A percentile compares a stretch with the other conserved stretches of the same genome.
phyloP scores from a whole-genome alignment of 2,329 filamentous ascomycete species.

The Torrubiella hemipterigena region DNA sequence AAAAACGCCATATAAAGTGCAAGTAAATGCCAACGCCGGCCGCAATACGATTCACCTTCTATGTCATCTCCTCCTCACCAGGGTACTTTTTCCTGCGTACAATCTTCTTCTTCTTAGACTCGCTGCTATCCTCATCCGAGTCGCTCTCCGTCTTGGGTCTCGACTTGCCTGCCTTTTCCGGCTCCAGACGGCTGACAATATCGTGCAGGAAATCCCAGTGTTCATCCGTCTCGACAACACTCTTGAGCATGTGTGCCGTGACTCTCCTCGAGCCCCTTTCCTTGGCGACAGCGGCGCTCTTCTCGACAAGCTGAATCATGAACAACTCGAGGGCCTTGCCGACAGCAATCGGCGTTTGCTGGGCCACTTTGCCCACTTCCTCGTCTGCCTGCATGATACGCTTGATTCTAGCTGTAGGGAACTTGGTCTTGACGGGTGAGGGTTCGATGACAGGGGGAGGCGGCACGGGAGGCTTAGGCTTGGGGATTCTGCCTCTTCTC shows the following conservation, averaged over 20 bases:
- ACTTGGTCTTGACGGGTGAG: constrained; percentile 83
- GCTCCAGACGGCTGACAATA: constrained; percentile 74
- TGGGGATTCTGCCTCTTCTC: too few species aligned
- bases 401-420: constrained; percentile 95
- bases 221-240: constrained; percentile 75
- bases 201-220: constrained; percentile 91
- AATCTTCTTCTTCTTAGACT: constrained; percentile 34
- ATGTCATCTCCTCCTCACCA: background rate
- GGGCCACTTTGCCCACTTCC: constrained; percentile 94
- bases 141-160: constrained; percentile 37
- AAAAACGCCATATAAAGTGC: too few species aligned
- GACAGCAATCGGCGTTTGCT: constrained; percentile 92
- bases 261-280: constrained; percentile 80
- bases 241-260: constrained; percentile 81
- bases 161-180: constrained; percentile 33
- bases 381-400: constrained; percentile 99
- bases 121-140: constrained; percentile 35
- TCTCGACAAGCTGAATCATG: constrained; percentile 88
- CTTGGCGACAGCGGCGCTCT: constrained; percentile 73
- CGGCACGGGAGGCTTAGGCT: too few species aligned
- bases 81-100: constrained; percentile 39
- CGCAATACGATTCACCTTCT: too few species aligned
- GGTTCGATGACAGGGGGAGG: constrained; percentile 34
- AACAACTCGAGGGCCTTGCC: constrained; percentile 94
- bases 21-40: too few species aligned